Conservation (phyloP, 371 early-diverging fungal genomes). For the Circinella minor region DNA sequence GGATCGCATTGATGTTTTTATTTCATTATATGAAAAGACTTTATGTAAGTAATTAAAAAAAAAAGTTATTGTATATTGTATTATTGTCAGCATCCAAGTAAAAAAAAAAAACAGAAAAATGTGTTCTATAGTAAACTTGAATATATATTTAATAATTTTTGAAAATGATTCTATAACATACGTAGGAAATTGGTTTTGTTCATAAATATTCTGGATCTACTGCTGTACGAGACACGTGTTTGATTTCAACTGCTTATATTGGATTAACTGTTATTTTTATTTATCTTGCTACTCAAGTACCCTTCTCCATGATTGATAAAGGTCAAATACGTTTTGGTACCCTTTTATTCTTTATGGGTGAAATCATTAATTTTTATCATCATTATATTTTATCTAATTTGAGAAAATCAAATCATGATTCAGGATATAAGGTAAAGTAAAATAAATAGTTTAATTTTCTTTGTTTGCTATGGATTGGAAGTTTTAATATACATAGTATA, state of each 20-base stretch:
- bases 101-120: no score
- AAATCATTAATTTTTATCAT: slow-evolving; percentile 37
- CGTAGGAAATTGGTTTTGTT: slow-evolving; percentile 40
- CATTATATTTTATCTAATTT: slow-evolving; percentile 36
- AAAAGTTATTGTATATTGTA: background rate
- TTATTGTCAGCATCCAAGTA: background rate
- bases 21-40: slow-evolving; percentile 42
- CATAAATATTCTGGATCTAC: slow-evolving; percentile 43
- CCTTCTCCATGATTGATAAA: background rate
- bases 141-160: no score
- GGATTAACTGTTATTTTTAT: slow-evolving; percentile 14
- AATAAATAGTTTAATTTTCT: no score
- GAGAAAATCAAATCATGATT: slow-evolving; percentile 24
- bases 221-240: slow-evolving; percentile 16
- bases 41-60: slow-evolving; percentile 27
- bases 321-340: slow-evolving; percentile 16
- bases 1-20: slow-evolving; percentile 15
- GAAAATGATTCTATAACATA: no score
- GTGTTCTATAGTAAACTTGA: background rate
- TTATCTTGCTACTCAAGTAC: slow-evolving; percentile 22
- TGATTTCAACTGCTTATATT: slow-evolving; percentile 32
- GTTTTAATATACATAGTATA: no score
- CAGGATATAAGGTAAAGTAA: slow-evolving; percentile 29
- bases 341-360: slow-evolving; percentile 30
- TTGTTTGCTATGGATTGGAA: no score